Base-by-base conservation (phyloP, 257 asterid species). In the Salvia splendens region DNA sequence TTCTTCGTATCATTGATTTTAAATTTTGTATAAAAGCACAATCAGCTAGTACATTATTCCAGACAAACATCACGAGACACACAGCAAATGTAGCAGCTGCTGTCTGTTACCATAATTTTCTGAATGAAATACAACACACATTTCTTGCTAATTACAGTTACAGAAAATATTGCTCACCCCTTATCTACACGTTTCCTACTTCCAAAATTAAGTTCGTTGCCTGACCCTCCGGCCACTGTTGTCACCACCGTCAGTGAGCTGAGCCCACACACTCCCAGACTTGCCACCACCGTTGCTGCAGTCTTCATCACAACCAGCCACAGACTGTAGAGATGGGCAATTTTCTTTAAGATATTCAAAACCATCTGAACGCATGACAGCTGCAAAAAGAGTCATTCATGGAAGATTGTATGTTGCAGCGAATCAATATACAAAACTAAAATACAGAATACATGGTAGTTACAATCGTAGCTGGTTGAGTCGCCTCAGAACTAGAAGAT, bases 231-330 rank as follows among this genome's bases (percentile, higher is more conserved):
- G 79, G 68, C 96, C 89, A 33, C 70, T 76, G 64, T 87, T 85
- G 79, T 87, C 98, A 17, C 95, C 95, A 9, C 98, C 96, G 41
- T 92, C 98, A 4, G 95, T 87, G 61, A 89, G 92, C 79, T 92
- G 98, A n/a, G 92, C 98, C 94, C 94, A 89, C 14, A 92, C 95
- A 49, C 96, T 92, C 57, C 84, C 84, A 12, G 97, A 83, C 86
- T 91, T 91, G 71, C 95, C 92, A n/a, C 89, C 91, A 28, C 92
- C 91, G 36, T 91, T 86, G 82, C 90, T 84, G 57, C 87, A 85
- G 68, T 87, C 95, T 74, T 87, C 96, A 35, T 89, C 98, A 42
- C 98, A 92, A 51, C 98, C 95, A 75, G 96, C 98, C 60, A 92
- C 96, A 0, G 97, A 88, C 78, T 91, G 97, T 61, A 92, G 85